Evolutionary conservation across 2,329 filamentous ascomycete species (phyloP).

Genomic region (Talaromyces sp.): DNA sequence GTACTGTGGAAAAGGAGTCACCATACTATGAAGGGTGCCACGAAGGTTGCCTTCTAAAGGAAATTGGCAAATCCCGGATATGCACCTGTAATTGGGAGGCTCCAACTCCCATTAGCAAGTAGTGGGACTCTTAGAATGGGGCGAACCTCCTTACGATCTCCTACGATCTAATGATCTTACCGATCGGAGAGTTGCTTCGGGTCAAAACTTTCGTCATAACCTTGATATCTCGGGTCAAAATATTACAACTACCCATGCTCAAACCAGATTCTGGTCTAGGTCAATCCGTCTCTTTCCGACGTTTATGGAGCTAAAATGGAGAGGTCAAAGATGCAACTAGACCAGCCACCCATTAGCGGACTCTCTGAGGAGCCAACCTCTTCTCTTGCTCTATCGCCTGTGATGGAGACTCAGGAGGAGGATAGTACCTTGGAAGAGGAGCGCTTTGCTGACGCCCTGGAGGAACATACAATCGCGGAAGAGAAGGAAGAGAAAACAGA

Average conservation of each 20-base stretch:
- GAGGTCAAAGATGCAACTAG: constrained; percentile 13
- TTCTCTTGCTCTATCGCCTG: constrained; percentile 17
- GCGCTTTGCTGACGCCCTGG: constrained; percentile 20
- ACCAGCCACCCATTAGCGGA: constrained; percentile 5
- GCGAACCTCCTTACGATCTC: constrained; percentile 10
- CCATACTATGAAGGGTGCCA: background rate
- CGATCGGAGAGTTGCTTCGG: background rate
- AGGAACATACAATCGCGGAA: constrained; percentile 10
- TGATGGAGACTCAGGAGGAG: constrained; percentile 20
- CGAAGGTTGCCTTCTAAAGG: background rate
- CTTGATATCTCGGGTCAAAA: background rate
- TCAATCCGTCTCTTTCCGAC: background rate
- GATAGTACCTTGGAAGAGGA: constrained; percentile 19
- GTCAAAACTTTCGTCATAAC: constrained; percentile 3
- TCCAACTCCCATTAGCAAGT: background rate
- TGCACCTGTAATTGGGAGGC: background rate
- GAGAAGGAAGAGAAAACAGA: constrained; percentile 11
- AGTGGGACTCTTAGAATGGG: constrained; percentile 13
- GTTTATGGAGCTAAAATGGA: constrained; percentile 5
- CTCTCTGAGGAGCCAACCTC: background rate
- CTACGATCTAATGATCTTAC: constrained; percentile 1
- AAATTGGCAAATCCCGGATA: background rate
- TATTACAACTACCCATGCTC: constrained; percentile 7
- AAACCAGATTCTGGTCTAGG: background rate
- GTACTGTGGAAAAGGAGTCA: background rate